Conservation (phyloP, 2,329 filamentous ascomycete species). For the Zopfia rhizophila region DNA sequence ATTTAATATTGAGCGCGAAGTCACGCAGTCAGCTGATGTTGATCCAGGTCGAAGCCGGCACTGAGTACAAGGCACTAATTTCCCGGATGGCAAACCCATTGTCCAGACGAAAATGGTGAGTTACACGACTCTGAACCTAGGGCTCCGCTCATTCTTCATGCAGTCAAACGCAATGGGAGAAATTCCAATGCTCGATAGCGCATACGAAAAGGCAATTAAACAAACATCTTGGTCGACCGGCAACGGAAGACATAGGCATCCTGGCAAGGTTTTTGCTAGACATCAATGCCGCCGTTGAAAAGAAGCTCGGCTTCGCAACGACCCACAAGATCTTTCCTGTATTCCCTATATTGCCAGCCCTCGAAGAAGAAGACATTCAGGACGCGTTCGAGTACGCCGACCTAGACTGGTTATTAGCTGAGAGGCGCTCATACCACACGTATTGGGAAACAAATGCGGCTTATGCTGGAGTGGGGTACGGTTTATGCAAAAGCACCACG, state of each 20-base stretch:
- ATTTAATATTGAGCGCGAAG: not conserved
- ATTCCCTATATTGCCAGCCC: conserved; percentile 24
- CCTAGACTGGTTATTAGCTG: conserved; percentile 8
- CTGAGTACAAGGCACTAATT: conserved; percentile 36
- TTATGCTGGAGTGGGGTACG: conserved; percentile 28
- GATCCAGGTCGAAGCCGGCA: conserved; percentile 27
- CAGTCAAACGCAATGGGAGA: not conserved
- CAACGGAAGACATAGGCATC: conserved; percentile 25
- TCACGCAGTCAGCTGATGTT: conserved; percentile 1
- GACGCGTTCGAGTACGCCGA: conserved; percentile 29
- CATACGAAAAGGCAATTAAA: conserved; percentile 12
- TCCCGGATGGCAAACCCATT: conserved; percentile 28
- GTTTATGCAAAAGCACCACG: conserved; percentile 24
- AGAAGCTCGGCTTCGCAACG: conserved; percentile 22
- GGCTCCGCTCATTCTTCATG: not conserved
- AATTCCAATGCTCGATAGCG: conserved; percentile 9
- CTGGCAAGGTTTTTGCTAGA: conserved; percentile 29
- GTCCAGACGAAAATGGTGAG: conserved; percentile 14
- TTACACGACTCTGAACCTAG: not conserved
- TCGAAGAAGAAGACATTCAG: conserved; percentile 26
- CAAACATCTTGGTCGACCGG: conserved; percentile 20
- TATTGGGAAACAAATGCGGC: conserved; percentile 33
- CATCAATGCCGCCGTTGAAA: conserved; percentile 27
- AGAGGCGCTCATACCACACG: conserved; percentile 7
- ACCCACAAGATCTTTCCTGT: conserved; percentile 28